Base-by-base conservation (phyloP, 2,329 filamentous ascomycete species). In the Apiospora marii region DNA sequence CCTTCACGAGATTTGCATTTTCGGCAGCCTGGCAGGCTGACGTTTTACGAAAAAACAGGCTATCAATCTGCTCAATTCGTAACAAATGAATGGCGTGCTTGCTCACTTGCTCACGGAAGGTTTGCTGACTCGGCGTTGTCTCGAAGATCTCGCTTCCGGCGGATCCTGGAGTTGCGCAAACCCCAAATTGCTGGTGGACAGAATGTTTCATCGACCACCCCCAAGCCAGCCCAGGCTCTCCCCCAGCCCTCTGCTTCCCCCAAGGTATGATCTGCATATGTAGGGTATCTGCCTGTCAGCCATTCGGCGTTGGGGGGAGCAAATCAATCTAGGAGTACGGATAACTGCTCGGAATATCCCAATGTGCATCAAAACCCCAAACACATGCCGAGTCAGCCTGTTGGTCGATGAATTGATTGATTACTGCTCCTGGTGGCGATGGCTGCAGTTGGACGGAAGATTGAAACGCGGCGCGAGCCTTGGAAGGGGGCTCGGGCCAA, bases 61-160 rank as follows among this genome's bases (percentile, higher is more conserved):
- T 30, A 61, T 64, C 22, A 41, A 14, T 34, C 2, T 64, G 58
- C 58, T 41, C 58, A 41, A 41, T 41, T 64, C 58, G 58, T 34
- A n/a, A 64, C 30, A 12, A 19, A 19, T 61, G n/a, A 19, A 19
- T 30, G 27, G 53, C 53, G 19, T 12, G 30, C 19, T 41, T 41
- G 37, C 37, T 30, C 27, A 30, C 27, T 41, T 41, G 58, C 27
- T 44, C 12, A 19, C 34, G 27, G 53, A 61, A 37, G 53, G 58
- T 64, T 64, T 64, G 58, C 58, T 64, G 58, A 64, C 58, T 64
- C 58, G 58, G 58, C 53, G 41, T 41, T 64, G 58, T 24, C 58
- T 41, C 46, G 46, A 22, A 49, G 46, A 10, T 41, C 58, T 64
- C 58, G 58, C 58, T 64, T 64, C 58, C 58, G 58, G 58, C 58